Conservation (phyloP, 2,329 filamentous ascomycete species). For the Fusarium ambrosium region DNA sequence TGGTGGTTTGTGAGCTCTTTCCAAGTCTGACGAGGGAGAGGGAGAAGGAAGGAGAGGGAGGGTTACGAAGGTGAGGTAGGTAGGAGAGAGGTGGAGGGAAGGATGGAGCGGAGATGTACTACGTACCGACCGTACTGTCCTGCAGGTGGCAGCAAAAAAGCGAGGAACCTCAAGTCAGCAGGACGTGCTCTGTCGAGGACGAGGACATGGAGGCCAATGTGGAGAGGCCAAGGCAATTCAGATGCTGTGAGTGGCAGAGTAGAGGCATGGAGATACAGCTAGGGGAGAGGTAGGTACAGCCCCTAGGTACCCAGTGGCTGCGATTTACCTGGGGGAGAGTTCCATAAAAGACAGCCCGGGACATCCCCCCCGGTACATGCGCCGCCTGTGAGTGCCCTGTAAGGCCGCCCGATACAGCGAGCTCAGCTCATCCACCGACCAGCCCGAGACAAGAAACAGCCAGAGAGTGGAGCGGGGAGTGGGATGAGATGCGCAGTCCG, state of each 20-base stretch:
- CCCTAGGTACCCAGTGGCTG: constrained; percentile 17
- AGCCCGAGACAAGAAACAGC: constrained; percentile 2
- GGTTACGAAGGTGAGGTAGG: constrained; percentile 18
- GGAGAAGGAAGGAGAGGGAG: constrained; percentile 39
- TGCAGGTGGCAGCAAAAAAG: constrained; percentile 8
- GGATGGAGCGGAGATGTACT: constrained; percentile 25
- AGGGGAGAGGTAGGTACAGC: constrained; percentile 17
- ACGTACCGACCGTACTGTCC: background rate
- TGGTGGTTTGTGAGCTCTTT: constrained; percentile 49
- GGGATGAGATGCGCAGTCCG: constrained; percentile 2
- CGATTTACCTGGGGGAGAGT: constrained; percentile 15
- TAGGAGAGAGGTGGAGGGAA: constrained; percentile 17
- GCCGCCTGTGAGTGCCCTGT: constrained; percentile 7
- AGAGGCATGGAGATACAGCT: constrained; percentile 3
- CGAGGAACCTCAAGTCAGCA: constrained; percentile 35
- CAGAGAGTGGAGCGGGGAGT: constrained; percentile 7
- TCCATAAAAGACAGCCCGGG: constrained; percentile 32
- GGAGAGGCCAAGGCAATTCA: constrained; percentile 25
- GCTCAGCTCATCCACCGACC: constrained; percentile 16
- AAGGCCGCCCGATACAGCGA: constrained; percentile 11
- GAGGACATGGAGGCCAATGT: constrained; percentile 14
- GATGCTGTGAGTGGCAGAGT: constrained; percentile 15
- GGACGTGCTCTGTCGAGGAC: constrained; percentile 22
- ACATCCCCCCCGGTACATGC: constrained; percentile 17
- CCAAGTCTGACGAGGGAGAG: constrained; percentile 46